Base-by-base conservation (phyloP, 2,329 filamentous ascomycete species). In the Chrysoporthe cubensis region DNA sequence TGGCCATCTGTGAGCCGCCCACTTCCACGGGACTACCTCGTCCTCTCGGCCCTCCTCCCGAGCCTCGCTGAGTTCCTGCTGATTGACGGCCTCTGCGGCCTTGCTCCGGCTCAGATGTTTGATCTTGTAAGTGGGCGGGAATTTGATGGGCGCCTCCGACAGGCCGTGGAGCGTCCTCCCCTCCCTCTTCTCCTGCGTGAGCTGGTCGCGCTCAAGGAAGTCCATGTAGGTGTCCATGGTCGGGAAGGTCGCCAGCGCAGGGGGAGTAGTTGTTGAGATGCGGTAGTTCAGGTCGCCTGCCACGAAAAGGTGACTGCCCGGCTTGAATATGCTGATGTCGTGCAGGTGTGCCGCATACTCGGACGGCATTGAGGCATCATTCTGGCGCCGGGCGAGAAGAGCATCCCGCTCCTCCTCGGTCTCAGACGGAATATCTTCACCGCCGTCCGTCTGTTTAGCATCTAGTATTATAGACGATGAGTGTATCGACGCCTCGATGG, bases 101-200 rank as follows among this genome's bases (percentile, higher is more conserved):
- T 62, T 68, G 7, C 50, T 56, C 21, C 73, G 75, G 1, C 78
- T 80, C 67, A 84, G 73, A 1, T 85, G 78, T 44, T 85, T 84
- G 77, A 96, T 96, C 79, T 99, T 99, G 83, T 99, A 99, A 0
- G 96, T 97, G 0, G 96, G 96, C 1, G 94, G 91, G 74, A 98
- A 99, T 4, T 78, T 79, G 68, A 98, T 88, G 0, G 85, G 81
- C 0, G 89, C 87, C 80, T 99, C 96, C 11, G 82, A 80, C 44
- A 99, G 82, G 4, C 92, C 90, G 71, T 98, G 94, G 34, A 97
- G 81, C 2, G 92, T 93, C 18, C 89, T 85, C 0, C 89, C 88
- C 0, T 89, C 88, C 4, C 78, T 78, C 64, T 87, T 88, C 78
- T 98, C 94, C 60, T 87, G 84, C 2, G 82, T 89, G 32, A 98